Evolutionary conservation across 2,329 filamentous ascomycete genomes (phyloP).

Genomic region (Capronia epimyces): DNA sequence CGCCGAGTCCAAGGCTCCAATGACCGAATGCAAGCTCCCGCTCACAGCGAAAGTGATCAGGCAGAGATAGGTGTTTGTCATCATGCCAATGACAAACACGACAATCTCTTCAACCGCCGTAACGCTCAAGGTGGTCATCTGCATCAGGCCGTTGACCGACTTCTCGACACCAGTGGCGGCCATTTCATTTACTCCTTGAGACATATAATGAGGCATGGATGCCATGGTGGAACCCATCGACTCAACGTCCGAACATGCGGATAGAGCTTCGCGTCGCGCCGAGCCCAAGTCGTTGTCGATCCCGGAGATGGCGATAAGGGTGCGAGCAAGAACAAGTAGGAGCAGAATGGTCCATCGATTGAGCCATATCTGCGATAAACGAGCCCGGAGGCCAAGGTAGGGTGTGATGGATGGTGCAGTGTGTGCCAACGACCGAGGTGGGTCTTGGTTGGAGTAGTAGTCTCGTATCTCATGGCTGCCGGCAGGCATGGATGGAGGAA

Average conservation of each 20-base stretch:
- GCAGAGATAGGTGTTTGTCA: constrained; percentile 85
- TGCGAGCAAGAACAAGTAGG: constrained; percentile 73
- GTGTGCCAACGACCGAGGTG: constrained; percentile 52
- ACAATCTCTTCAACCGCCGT: constrained; percentile 82
- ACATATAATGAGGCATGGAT: constrained; percentile 95
- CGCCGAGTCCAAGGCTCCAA: constrained; percentile 57
- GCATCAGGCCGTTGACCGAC: constrained; percentile 72
- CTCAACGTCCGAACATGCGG: constrained; percentile 87
- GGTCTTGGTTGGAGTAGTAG: constrained; percentile 52
- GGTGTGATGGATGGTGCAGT: constrained; percentile 72
- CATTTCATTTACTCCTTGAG: constrained; percentile 79
- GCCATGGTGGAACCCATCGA: constrained; percentile 91
- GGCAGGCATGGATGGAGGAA: constrained; percentile 55
- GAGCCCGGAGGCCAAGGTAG: constrained; percentile 82
- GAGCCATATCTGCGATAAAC: constrained; percentile 93
- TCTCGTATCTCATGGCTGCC: constrained; percentile 57
- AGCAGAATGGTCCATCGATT: constrained; percentile 94
- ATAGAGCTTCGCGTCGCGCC: constrained; percentile 74
- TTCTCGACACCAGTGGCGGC: constrained; percentile 74
- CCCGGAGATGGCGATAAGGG: constrained; percentile 67
- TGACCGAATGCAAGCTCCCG: constrained; percentile 67
- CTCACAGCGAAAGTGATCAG: constrained; percentile 77
- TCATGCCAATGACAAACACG: constrained; percentile 85
- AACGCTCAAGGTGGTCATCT: constrained; percentile 70
- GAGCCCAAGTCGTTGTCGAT: constrained; percentile 68